Evolutionary conservation across 2,329 filamentous ascomycete genomes (phyloP).

Genomic region (Dactylellina cionopaga): DNA sequence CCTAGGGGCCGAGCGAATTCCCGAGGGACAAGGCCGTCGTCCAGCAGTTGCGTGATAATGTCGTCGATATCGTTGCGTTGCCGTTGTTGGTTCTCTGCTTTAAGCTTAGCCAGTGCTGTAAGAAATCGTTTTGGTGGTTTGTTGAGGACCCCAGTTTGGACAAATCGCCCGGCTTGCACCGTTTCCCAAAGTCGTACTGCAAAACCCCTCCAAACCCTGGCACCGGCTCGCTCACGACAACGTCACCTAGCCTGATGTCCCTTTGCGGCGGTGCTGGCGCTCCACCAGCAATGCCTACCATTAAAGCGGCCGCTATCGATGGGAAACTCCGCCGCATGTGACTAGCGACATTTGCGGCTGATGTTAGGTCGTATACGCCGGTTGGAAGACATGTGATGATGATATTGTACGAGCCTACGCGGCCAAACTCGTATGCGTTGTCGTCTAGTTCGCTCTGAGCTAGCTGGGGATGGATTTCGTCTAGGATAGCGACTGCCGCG

Average conservation of each 20-base stretch:
- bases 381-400: conserved; percentile 16
- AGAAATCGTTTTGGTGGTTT: neutral
- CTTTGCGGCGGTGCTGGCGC: neutral
- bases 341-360: conserved; percentile 3
- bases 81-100: neutral
- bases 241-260: conserved; percentile 22
- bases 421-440: conserved; percentile 22
- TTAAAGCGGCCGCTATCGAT: conserved; percentile 8
- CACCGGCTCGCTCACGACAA: conserved; percentile 14
- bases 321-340: conserved; percentile 16
- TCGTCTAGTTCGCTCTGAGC: conserved; percentile 5
- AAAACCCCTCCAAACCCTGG: conserved; percentile 12
- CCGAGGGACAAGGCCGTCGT: neutral
- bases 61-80: neutral
- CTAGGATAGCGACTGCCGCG: conserved; percentile 6
- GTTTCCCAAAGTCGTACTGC: conserved; percentile 5
- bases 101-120: neutral
- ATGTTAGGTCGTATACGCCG: conserved; percentile 1
- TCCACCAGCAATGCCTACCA: conserved; percentile 23
- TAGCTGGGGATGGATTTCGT: conserved; percentile 1
- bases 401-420: conserved; percentile 10
- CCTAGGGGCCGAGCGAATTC: neutral
- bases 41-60: neutral
- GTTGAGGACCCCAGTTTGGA: conserved; percentile 1
- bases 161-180: neutral